These are phyloP conservation scores for Lactarius sanguifluus DNA, from an alignment of 768 basidiomycete species.

Conservation along the genomic window DNA sequence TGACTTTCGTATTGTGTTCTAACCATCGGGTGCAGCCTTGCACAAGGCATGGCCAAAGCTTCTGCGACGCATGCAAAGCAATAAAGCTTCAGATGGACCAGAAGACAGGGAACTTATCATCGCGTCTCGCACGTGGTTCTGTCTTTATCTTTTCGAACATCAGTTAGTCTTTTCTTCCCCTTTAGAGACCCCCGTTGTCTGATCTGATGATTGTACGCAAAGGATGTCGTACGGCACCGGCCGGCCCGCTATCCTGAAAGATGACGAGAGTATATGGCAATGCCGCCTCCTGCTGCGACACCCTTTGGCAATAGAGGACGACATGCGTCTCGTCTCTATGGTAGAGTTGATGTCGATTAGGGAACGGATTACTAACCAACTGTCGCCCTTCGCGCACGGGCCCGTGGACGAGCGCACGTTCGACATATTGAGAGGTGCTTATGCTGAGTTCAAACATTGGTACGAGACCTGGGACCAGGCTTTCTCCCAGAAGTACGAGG, in stretches of 20 bases:
- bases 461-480: constrained; percentile 75
- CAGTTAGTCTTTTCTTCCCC: constrained; percentile 57
- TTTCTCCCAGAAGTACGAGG: constrained; percentile 79
- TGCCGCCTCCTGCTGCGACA: constrained; percentile 80
- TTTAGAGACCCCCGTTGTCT: not conserved
- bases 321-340: constrained; percentile 92
- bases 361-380: constrained; percentile 78
- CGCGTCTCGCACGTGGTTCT: constrained; percentile 88
- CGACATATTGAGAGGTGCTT: constrained; percentile 67
- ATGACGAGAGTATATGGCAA: constrained; percentile 86
- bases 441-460: constrained; percentile 79
- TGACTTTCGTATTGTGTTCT: not conserved
- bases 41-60: constrained; percentile 91
- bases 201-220: constrained; percentile 3
- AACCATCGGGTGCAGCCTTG: constrained; percentile 52
- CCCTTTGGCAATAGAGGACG: constrained; percentile 87
- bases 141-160: constrained; percentile 90
- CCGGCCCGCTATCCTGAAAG: constrained; percentile 87
- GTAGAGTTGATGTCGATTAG: constrained; percentile 91
- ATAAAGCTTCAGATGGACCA: constrained; percentile 54
- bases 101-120: constrained; percentile 79
- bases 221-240: constrained; percentile 92
- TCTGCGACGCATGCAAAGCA: constrained; percentile 70
- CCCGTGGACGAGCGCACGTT: constrained; percentile 76
- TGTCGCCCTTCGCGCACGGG: constrained; percentile 71